Evolutionary conservation across 257 asterid genomes (phyloP).

Genomic region (Solanum piurae): DNA sequence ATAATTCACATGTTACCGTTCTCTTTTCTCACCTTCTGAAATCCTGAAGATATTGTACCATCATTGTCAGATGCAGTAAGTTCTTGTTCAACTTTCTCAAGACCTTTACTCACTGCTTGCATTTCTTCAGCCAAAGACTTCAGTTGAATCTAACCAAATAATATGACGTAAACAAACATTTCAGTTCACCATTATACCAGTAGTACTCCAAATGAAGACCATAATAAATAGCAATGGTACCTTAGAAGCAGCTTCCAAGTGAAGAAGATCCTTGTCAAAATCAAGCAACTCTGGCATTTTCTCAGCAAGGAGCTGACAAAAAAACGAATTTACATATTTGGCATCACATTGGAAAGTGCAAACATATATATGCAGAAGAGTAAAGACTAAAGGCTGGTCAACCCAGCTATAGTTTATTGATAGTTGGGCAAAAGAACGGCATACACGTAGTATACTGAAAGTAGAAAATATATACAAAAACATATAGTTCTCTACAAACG

Average conservation of each 20-base stretch:
- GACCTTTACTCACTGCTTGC: constrained; percentile 99
- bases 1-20: not conserved
- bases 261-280: constrained; percentile 77
- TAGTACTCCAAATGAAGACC: constrained; percentile 4
- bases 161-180: constrained; percentile 8
- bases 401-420: not conserved
- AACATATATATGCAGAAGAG: not conserved
- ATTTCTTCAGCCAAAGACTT: constrained; percentile 98
- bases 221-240: constrained; percentile 19
- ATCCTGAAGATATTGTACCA: constrained; percentile 79
- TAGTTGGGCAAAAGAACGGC: not conserved
- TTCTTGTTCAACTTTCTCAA: constrained; percentile 95
- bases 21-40: constrained; percentile 57
- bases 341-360: not conserved
- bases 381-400: not conserved
- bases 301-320: constrained; percentile 62
- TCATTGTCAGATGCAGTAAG: constrained; percentile 78
- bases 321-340: not conserved
- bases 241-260: constrained; percentile 96
- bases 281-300: constrained; percentile 88
- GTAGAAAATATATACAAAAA: not conserved
- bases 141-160: constrained; percentile 60
- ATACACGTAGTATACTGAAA: not conserved
- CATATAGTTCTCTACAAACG: not conserved
- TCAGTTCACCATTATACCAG: constrained; percentile 6